Evolutionary conservation across 306 rosid genomes (phyloP).

Genomic region (Cicer yamashitae): DNA sequence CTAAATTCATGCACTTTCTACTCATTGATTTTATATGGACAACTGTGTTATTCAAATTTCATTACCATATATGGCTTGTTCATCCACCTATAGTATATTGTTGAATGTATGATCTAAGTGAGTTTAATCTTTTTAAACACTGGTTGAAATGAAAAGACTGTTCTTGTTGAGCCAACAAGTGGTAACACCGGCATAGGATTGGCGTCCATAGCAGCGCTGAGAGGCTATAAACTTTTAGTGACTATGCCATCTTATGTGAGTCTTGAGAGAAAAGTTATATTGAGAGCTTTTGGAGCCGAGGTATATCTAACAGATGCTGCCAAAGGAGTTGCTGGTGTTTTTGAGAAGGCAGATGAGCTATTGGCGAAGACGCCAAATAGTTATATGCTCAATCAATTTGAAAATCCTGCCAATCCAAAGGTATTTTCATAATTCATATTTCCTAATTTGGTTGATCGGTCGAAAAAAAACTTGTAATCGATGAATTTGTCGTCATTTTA

Average conservation of each 20-base stretch:
- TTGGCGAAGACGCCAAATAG: conserved; percentile 60
- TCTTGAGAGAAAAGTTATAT: conserved; percentile 70
- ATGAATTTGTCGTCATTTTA: conserved; percentile 33
- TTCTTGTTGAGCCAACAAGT: conserved; percentile 75
- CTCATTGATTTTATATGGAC: neutral
- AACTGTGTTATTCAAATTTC: conserved; percentile 1
- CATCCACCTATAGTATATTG: conserved; percentile 20
- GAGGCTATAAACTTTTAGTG: conserved; percentile 70
- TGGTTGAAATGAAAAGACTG: conserved; percentile 54
- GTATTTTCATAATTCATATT: conserved; percentile 43
- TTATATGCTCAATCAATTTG: conserved; percentile 61
- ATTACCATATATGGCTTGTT: conserved; percentile 2
- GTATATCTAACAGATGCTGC: conserved; percentile 67
- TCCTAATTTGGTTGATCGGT: conserved; percentile 11
- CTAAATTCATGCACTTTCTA: neutral
- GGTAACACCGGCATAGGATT: conserved; percentile 92
- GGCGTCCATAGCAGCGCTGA: conserved; percentile 76
- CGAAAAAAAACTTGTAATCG: neutral
- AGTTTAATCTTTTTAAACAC: conserved; percentile 36
- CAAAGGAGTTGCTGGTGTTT: conserved; percentile 56
- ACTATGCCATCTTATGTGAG: conserved; percentile 67
- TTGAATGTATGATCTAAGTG: conserved; percentile 39
- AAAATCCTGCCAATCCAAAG: conserved; percentile 74
- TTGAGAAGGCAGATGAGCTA: conserved; percentile 68
- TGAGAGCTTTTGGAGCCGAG: conserved; percentile 84